Evolutionary conservation across 768 basidiomycete species (phyloP), one percentile per base, ranked within the genome.

Genomic region (Tricholoma furcatifolium): DNA sequence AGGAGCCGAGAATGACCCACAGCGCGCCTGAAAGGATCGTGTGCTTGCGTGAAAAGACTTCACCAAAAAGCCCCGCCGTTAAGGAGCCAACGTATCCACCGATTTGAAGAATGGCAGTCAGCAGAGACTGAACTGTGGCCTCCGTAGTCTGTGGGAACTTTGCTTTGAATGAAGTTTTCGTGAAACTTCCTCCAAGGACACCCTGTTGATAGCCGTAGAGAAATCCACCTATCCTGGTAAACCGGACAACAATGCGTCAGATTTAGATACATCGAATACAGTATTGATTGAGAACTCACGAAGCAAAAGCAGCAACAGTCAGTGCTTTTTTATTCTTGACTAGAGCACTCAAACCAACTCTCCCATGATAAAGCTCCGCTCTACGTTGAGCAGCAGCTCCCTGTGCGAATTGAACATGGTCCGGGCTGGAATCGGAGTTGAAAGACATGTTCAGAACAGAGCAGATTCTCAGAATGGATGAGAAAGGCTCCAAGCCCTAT

Each of bases 201-300:
- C 57, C 57, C 38, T 58, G 57, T n/a, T 58, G 57, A 42, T 58
- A 58, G 18, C 57, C 57, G 9, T 58, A 58, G 12, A 58, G 57
- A 32, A 58, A 58, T 17, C 57, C 57, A 14, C 57, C 57, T 15
- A 58, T 55, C 14, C 57, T 58, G 17, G 2, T n/a, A 27, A 46
- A 34, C 9, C 9, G 17, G 18, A 12, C 6, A 3, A 31, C 15
- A n/a, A 6, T n/a, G 2, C 23, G 5, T 48, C 21, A 44, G 27
- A 24, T 4, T 21, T 23, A 2, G 12, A 39, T 14, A 20, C 27
- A 31, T 24, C 27, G 23, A 5, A 9, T 32, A 8, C 32, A 12
- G 32, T 3, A 10, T n/a, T 44, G 32, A 34, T 27, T 27, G 30
- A n/a, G n/a, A 12, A 55, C 57, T 48, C 21, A 58, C 57, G 57